Conservation (phyloP, 352 stramenopile genomes). For the Phytophthora crassamura region DNA sequence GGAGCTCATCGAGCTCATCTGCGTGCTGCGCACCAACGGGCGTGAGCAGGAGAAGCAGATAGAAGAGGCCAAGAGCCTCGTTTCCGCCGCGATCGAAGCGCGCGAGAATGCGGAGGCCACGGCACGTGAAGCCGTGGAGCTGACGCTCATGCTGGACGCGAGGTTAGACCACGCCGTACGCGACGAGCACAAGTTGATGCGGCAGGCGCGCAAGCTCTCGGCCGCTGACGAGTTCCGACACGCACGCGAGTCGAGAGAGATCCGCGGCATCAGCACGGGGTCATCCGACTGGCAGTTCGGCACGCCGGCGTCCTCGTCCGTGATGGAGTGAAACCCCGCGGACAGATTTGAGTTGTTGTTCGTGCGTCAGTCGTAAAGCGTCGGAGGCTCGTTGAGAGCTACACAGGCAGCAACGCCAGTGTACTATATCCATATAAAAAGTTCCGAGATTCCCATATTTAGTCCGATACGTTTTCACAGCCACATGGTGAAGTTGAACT, state of each 20-base stretch:
- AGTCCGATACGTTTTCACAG: neutral
- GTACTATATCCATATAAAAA: slow-evolving; percentile 36
- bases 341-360: slow-evolving; percentile 19
- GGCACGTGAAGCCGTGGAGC: slow-evolving; percentile 74
- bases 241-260: slow-evolving; percentile 19
- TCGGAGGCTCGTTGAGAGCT: slow-evolving; percentile 37
- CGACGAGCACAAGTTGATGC: slow-evolving; percentile 38
- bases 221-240: slow-evolving; percentile 33
- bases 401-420: slow-evolving; percentile 31
- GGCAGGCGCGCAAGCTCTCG: slow-evolving; percentile 27
- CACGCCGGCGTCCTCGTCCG: slow-evolving; percentile 32
- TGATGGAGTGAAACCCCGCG: slow-evolving; percentile 23
- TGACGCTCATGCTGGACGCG: slow-evolving; percentile 74
- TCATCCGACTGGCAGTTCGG: slow-evolving; percentile 36
- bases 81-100: slow-evolving; percentile 81
- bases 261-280: slow-evolving; percentile 16
- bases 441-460: slow-evolving; percentile 6
- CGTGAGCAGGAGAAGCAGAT: too few species aligned
- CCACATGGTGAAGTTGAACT: slow-evolving; percentile 6
- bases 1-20: too few species aligned
- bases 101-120: slow-evolving; percentile 78
- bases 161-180: slow-evolving; percentile 70
- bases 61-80: too few species aligned
- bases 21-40: too few species aligned
- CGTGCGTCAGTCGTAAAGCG: slow-evolving; percentile 33